Base-by-base conservation (phyloP, 78 protist species). In the Dictyostelium brefeldianum region DNA sequence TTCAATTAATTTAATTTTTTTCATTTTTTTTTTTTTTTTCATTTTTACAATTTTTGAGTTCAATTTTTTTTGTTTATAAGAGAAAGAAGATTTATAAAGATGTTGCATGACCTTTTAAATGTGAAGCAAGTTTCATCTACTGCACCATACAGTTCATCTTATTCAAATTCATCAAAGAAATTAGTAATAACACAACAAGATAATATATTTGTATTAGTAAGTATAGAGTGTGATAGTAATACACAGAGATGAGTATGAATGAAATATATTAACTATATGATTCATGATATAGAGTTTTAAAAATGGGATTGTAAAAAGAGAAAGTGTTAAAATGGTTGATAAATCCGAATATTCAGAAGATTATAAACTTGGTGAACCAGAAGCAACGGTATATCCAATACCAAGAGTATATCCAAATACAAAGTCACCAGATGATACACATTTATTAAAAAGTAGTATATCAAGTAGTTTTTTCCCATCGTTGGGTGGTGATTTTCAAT, bases 281-380 rank as follows among this genome's bases (percentile, higher is more conserved):
- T 22, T 59, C 22, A 59, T 59, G 18, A 6, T n/a, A 27, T 27
- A 65, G 73, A 65, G 17, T 67, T 67, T 67, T 31, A 67, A 67
- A 67, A 67, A 67, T 67, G 75, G 75, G 17, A 29, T 67, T 29
- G 25, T 67, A 67, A 67, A 67, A 67, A 67, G 31, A 67, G 75
- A 67, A 36, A 67, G 48, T 31, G 48, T 67, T 11, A 67, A 67
- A 29, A 31, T 67, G 41, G 17, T 31, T 14, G 12, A 43, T 29
- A 67, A 67, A 31, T 41, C 27, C 0, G 41, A 67, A 25, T 31
- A 67, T 67, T 15, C 14, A 27, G 31, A 29, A 3, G 75, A 67
- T 2, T 67, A 67, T 31, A 67, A 31, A 31, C 17, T 67, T 27
- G 75, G 75, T 29, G 75, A 67, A 31, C 75, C 75, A 67, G 20